Evolutionary conservation across 1,284 basidiomycete genomes (phyloP).

Genomic region (Anthracocystis panici-leucophaei): DNA sequence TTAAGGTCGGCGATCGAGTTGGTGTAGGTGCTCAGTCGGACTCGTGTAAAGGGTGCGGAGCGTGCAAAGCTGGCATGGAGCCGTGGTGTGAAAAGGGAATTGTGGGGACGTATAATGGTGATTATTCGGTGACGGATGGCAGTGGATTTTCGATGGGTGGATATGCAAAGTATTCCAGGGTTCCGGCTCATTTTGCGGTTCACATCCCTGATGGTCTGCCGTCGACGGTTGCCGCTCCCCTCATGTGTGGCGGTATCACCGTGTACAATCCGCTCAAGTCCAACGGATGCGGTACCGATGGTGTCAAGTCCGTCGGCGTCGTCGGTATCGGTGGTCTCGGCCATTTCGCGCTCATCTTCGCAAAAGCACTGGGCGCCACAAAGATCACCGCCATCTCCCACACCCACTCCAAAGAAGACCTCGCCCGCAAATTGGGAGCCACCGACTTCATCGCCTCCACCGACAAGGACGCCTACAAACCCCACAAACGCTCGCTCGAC

Average conservation of each 20-base stretch:
- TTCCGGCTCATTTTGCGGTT: constrained; percentile 62
- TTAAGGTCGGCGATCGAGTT: constrained; percentile 76
- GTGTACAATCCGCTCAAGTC: constrained; percentile 62
- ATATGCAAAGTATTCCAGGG: constrained; percentile 60
- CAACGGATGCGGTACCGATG: constrained; percentile 58
- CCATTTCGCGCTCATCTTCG: constrained; percentile 61
- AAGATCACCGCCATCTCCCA: constrained; percentile 62
- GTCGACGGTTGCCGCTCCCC: constrained; percentile 58
- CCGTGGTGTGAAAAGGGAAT: constrained; percentile 50
- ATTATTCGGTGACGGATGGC: constrained; percentile 72
- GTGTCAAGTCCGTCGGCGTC: constrained; percentile 60
- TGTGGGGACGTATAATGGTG: constrained; percentile 70
- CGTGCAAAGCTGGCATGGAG: constrained; percentile 72
- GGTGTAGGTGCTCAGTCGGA: constrained; percentile 77
- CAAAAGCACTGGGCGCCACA: constrained; percentile 59
- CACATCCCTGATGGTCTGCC: constrained; percentile 64
- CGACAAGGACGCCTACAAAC: constrained; percentile 43
- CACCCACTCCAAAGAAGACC: constrained; percentile 54
- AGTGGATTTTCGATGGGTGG: constrained; percentile 54
- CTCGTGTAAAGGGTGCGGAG: constrained; percentile 74
- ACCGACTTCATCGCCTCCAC: constrained; percentile 57
- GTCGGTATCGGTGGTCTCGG: constrained; percentile 65
- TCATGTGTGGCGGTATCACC: constrained; percentile 67
- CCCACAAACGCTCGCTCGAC: constrained; percentile 70
- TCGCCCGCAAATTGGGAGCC: constrained; percentile 57